phyloP scores from a whole-genome alignment of 805 yeast species.

The Pichia rugopelliculosa region DNA sequence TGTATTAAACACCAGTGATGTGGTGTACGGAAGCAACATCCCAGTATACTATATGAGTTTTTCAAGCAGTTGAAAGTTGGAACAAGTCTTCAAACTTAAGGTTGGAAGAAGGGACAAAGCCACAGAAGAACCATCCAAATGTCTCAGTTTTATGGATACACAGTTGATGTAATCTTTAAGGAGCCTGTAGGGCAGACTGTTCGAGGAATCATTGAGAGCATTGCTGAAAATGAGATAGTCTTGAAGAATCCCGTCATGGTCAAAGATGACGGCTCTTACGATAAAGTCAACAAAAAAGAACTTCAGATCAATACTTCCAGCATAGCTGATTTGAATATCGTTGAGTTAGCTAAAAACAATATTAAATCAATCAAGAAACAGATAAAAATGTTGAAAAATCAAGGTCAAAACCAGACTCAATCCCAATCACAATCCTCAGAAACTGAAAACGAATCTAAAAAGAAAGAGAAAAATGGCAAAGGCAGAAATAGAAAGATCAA shows the following conservation, averaged over 20 bases:
- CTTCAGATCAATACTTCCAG: slow-evolving; percentile 28
- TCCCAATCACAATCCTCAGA: neutral
- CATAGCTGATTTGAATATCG: slow-evolving; percentile 49
- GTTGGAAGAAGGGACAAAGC: neutral
- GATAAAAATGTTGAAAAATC: slow-evolving; percentile 14
- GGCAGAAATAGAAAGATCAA: slow-evolving; percentile 19
- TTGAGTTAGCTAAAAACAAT: slow-evolving; percentile 40
- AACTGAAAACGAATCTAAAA: neutral
- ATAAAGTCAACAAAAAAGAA: slow-evolving; percentile 17
- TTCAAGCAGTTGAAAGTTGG: too few relatives aligned
- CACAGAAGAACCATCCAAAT: slow-evolving; percentile 7
- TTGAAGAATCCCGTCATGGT: slow-evolving; percentile 29
- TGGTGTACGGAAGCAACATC: too few relatives aligned
- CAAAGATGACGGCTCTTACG: slow-evolving; percentile 15
- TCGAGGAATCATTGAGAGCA: slow-evolving; percentile 21
- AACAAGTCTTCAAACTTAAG: too few relatives aligned
- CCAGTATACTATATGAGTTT: too few relatives aligned
- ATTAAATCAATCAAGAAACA: slow-evolving; percentile 20
- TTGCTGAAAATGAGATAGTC: slow-evolving; percentile 18
- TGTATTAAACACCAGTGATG: too few relatives aligned
- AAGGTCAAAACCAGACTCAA: neutral
- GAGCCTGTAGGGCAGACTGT: slow-evolving; percentile 26
- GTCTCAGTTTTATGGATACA: slow-evolving; percentile 40
- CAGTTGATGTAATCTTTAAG: slow-evolving; percentile 37
- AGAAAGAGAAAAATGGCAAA: slow-evolving; percentile 6